Evolutionary conservation across 192 early-diverging fungal species (phyloP), one percentile per base, ranked within the genome.

Genomic region (Rhizophagus sp.): DNA sequence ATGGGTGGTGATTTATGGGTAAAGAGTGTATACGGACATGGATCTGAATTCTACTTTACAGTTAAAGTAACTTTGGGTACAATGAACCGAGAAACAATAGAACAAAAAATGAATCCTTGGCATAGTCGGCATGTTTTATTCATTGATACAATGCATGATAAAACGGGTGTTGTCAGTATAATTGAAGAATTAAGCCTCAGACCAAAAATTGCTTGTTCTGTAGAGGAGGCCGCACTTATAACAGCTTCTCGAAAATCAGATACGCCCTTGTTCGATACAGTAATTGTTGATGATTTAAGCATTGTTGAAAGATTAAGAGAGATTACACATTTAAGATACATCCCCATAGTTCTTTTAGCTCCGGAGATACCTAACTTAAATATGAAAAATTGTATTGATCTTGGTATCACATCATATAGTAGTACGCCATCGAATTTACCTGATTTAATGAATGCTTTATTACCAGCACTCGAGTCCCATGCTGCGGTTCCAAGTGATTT

Each of bases 1-100:
- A 91, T 95, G 85, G 94, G 94, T 63, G 95, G 95, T 33, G 83
- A 90, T 76, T 91, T 96, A 67, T 92, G 93, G 88, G 94, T 95
- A 11, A 90, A 92, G 81, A 91, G 90, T 77, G 87, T 87, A 33
- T 90, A 88, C 73, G 92, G 92, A n/a, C 82, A 87, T 47, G 94
- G 95, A 36, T 94, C 93, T 0, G 89, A 89, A 75, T 96, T 96
- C 85, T 92, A 86, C 83, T 94, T 96, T 73, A 94, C 92, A 2
- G 82, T 91, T 62, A 87, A 88, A 61, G 83, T 93, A 47, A 88
- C 82, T 41, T 82, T 88, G 9, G 81, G 80, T 12, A 80, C 78
- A 41, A 83, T 81, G 64, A 81, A 68, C 0, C 76, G 70, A 36
- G 87, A 89, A 17, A 79, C 82, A 15, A 80, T 88, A 22, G 85